Base-by-base conservation (phyloP, 2,329 filamentous ascomycete genomes). In the Hymenoscyphus fraxineus region DNA sequence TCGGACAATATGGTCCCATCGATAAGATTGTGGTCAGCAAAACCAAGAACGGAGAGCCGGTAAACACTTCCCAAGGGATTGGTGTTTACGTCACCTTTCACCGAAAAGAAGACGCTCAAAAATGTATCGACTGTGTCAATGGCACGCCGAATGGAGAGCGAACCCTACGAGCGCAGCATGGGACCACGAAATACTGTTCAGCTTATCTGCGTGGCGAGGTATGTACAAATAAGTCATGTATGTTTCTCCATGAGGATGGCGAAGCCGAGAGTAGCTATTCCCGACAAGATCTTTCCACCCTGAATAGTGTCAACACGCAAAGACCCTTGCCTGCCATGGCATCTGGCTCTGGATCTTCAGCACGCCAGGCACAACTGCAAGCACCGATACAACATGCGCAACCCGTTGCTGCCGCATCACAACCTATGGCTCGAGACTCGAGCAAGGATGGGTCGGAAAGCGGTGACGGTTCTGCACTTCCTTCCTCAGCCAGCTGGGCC, bases 31-130 rank as follows among this genome's bases (percentile, higher is more conserved):
- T 97, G 62, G 96, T 99, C 70, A 98, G 93, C 82, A 97, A 96
- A 77, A 92, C 84, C 66, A 84, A 86, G 39, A 85, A 88, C 73
- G 85, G 85, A 38, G 84, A 94, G 67, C 82, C 83, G 57, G 81
- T 83, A 40, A 81, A 84, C 63, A 81, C 83, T 62, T 91, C 66
- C 4, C 68, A 70, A 35, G 96, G 93, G 0, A 89, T 99, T 5
- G 95, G 95, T 58, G 94, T 99, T 60, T 99, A 99, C 74, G 95
- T 99, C n/a, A 99, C 95, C 0, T 99, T 97, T 76, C 90, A 95
- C 70, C 89, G 86, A 68, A 96, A 96, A 75, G 88, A 92, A 69
- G 95, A 98, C 78, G 95, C 95, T 16, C 89, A 89, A 51, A 87
- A 85, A 44, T 99, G 95, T 76, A 99, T 99, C 68, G 85, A 88